Conservation (phyloP, 495 filamentous ascomycete genomes). For the Coniosporium apollinis region DNA sequence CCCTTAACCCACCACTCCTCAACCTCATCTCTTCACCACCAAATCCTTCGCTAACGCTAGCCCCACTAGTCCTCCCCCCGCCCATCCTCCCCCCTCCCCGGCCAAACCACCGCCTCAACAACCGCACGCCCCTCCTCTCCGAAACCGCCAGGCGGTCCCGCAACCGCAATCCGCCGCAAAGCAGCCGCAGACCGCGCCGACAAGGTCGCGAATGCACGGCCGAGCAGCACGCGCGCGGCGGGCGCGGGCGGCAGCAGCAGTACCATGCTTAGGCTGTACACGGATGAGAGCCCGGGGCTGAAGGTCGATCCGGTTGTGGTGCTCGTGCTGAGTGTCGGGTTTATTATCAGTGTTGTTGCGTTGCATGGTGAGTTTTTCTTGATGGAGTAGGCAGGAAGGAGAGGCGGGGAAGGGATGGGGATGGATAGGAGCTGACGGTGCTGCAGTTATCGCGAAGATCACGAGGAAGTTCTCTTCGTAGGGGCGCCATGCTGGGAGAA, state of each 20-base stretch:
- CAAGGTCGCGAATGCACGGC: constrained; percentile 76
- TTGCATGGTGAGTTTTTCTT: constrained; percentile 64
- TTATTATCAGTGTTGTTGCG: constrained; percentile 96
- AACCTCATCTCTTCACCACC: background rate
- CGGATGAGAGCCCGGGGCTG: constrained; percentile 87
- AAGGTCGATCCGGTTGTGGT: constrained; percentile 97
- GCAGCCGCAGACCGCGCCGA: constrained; percentile 93
- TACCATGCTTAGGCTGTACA: constrained; percentile 98
- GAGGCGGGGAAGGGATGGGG: background rate
- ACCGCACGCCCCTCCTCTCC: constrained; percentile 69
- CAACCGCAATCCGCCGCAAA: constrained; percentile 81
- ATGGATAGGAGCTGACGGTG: constrained; percentile 6
- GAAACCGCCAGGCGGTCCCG: constrained; percentile 80
- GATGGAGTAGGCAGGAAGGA: constrained; percentile 2
- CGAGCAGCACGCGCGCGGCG: constrained; percentile 77
- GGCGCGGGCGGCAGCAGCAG: constrained; percentile 91
- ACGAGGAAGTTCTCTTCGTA: constrained; percentile 71
- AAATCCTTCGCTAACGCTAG: background rate
- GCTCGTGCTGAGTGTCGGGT: constrained; percentile 80
- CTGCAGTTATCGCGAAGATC: constrained; percentile 85
- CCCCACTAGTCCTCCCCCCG: constrained; percentile 53
- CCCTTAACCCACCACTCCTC: background rate
- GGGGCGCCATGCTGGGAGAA: too few species aligned
- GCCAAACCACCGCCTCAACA: constrained; percentile 39
- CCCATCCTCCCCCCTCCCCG: constrained; percentile 41